A percentile compares a stretch with the other conserved stretches of the same genome.
These are phyloP conservation scores for Carex parvula DNA, from an alignment of 176 grass and related monocot species.

Conservation along the genomic window DNA sequence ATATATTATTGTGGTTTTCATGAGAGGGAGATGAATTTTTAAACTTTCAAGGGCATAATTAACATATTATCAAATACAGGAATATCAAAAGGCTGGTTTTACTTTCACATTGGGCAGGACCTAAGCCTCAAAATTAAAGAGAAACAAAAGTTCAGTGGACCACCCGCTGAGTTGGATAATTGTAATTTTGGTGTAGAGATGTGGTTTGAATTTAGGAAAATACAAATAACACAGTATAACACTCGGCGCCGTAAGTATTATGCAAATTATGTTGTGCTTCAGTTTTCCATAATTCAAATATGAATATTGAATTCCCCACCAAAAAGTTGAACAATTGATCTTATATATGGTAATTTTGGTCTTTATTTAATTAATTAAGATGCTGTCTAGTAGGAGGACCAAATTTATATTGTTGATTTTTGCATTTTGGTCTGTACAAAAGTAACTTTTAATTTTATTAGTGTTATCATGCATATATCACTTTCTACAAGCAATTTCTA, in stretches of 20 bases:
- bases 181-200: background rate
- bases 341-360: background rate
- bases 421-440: too few relatives aligned
- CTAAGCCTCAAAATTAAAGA: background rate
- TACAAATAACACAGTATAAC: too few relatives aligned
- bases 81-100: background rate
- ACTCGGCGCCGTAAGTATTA: too few relatives aligned
- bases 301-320: background rate
- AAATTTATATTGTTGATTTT: too few relatives aligned
- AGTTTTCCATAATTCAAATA: background rate
- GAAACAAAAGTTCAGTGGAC: background rate
- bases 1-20: background rate
- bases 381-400: background rate
- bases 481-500: too few relatives aligned
- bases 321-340: background rate
- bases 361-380: background rate
- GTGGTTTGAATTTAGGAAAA: too few relatives aligned
- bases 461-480: too few relatives aligned
- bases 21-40: too few relatives aligned
- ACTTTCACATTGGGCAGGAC: background rate
- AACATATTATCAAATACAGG: constrained; percentile 3
- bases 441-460: too few relatives aligned
- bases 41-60: background rate
- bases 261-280: too few relatives aligned
- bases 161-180: background rate